phyloP scores from a whole-genome alignment of 257 asterid species.

The Nicotiana tomentosiformis region DNA sequence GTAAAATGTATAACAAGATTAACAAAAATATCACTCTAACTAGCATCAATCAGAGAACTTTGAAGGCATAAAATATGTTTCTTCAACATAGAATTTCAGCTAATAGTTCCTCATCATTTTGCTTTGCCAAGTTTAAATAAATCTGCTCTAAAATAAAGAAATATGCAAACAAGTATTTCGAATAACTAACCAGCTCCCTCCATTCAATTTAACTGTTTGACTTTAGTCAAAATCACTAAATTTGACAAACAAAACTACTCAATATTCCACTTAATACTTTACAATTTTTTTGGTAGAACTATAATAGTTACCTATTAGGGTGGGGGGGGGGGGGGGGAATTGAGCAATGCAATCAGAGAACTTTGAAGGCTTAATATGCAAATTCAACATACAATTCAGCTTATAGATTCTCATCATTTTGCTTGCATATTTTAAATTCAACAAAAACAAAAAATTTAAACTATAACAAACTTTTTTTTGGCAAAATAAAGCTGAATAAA shows the following conservation, averaged over 20 bases:
- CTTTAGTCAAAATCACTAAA: neutral
- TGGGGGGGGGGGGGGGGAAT: too few species aligned
- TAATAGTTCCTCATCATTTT: slow-evolving; percentile 39
- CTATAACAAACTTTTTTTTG: slow-evolving; percentile 10
- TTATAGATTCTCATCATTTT: slow-evolving; percentile 21
- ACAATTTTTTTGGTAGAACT: neutral
- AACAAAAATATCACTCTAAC: too few species aligned
- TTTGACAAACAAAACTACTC: neutral
- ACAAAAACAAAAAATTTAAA: neutral
- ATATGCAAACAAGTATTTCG: neutral
- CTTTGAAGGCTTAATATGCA: slow-evolving; percentile 30
- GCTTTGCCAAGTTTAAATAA: neutral
- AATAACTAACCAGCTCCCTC: neutral
- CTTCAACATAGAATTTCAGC: slow-evolving; percentile 43
- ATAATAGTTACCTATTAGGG: too few species aligned
- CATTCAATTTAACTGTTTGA: neutral
- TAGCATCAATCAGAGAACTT: slow-evolving; percentile 21
- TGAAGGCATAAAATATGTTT: slow-evolving; percentile 15
- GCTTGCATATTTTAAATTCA: neutral
- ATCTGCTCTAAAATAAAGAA: neutral
- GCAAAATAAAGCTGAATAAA: slow-evolving; percentile 24
- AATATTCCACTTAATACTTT: too few species aligned
- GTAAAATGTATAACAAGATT: too few species aligned
- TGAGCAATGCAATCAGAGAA: slow-evolving; percentile 32
- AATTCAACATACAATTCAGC: slow-evolving; percentile 24